Percentiles rank a stretch among this genome's conserved stretches.
Evolutionary conservation across 306 rosid genomes (phyloP).

Genomic region (Inga laurina): DNA sequence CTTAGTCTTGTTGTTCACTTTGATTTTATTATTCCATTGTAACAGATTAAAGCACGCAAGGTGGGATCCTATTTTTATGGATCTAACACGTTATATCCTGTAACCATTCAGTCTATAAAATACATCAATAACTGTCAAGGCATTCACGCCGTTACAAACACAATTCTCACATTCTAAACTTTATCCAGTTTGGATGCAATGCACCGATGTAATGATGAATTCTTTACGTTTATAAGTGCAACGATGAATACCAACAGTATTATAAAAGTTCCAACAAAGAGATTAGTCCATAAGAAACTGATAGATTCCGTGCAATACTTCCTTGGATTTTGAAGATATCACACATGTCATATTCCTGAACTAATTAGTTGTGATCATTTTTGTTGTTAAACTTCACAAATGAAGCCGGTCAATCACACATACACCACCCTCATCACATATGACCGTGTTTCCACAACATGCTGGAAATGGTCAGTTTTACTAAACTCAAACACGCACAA

Average conservation of each 20-base stretch:
- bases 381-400: not conserved
- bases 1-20: no score
- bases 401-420: not conserved
- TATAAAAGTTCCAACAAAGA: not conserved
- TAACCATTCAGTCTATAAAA: no score
- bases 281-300: slow-evolving; percentile 9
- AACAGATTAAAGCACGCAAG: no score
- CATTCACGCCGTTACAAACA: no score
- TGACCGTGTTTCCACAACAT: not conserved
- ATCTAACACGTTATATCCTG: no score
- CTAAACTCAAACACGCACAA: not conserved
- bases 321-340: not conserved
- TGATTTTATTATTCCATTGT: no score
- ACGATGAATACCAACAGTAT: slow-evolving; percentile 1
- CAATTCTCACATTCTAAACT: no score
- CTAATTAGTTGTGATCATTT: not conserved
- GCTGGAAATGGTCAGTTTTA: not conserved
- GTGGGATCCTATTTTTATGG: no score
- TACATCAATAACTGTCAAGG: no score
- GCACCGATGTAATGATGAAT: slow-evolving; percentile 2
- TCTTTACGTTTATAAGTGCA: not conserved
- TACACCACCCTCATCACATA: not conserved
- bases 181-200: not conserved
- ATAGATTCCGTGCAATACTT: not conserved
- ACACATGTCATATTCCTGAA: slow-evolving; percentile 18